phyloP scores from a whole-genome alignment of 225 moss, liverwort and hornwort species.

The Pseudisothecium myosuroides region DNA sequence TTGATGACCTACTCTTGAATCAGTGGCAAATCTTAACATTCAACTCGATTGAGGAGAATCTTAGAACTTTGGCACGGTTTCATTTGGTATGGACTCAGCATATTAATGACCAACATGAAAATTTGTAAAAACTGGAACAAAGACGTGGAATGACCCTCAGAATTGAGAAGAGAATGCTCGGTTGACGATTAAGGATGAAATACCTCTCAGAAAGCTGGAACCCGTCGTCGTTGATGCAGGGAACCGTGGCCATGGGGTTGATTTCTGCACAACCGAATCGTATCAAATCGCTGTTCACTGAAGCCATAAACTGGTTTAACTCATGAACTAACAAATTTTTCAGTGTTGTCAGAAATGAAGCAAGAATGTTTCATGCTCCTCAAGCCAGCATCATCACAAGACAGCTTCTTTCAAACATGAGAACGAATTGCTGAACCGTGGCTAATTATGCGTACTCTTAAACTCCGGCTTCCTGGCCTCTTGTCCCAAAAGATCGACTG shows the following conservation, averaged over 20 bases:
- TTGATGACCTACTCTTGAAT: not conserved
- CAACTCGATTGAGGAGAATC: not conserved
- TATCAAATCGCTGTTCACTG: not conserved
- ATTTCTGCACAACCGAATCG: not conserved
- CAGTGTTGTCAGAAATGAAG: not conserved
- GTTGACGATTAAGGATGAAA: not conserved
- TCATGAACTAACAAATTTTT: not conserved
- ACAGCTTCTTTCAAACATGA: not conserved
- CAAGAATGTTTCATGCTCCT: not conserved
- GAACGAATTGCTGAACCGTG: not conserved
- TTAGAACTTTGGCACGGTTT: not conserved
- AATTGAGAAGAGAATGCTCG: not conserved
- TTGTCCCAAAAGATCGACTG: not conserved
- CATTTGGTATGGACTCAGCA: not conserved
- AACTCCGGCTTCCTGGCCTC: not conserved
- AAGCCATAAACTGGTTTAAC: not conserved
- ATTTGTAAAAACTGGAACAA: not conserved
- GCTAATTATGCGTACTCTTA: not conserved
- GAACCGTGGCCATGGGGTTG: constrained; percentile 4
- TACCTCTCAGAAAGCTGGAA: constrained; percentile 11
- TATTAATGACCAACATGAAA: not conserved
- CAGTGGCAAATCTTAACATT: too few species aligned
- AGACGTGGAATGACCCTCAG: not conserved
- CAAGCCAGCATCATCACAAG: not conserved
- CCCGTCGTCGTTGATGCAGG: constrained; percentile 6